Base-by-base conservation (phyloP, 176 grass and related monocot genomes). In the Cymbopogon citratus region DNA sequence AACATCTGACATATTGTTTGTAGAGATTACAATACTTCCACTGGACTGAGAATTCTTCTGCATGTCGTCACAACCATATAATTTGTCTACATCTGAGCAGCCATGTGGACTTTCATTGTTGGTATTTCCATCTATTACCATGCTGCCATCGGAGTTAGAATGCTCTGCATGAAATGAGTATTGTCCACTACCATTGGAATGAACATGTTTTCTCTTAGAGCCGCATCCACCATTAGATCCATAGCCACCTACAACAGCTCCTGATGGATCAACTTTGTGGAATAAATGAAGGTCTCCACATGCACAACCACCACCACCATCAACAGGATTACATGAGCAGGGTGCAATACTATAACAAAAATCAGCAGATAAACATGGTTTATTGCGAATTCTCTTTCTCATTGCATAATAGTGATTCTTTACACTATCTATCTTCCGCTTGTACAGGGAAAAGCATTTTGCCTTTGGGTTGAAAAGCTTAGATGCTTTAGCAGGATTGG, bases 391-490 rank as follows among this genome's bases (percentile, higher is more conserved):
- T 83, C 79, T 85, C 75, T 86, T 92, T 80, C 69, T 76, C 80
- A 24, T 83, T 33, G 83, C 40, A 66, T 89, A 83, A 49, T 86
- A 89, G 66, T 86, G 63, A 63, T 54, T 72, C 77, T 69, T 69
- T 75, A 86, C 62, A 62, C 82, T 85, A 15, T 85, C 63, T 61
- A 46, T 81, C 85, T 88, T 91, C 44, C 74, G 51, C 66, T 88
- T 91, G 16, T 12, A 27, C 46, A 81, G 71, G 21, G 51, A 61
- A 43, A 66, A 71, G 57, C n/a, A 56, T 75, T 88, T 88, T 82
- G 28, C 74, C 77, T 88, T 91, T 18, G 63, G 75, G 31, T 49
- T 86, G 51, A 87, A 88, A 71, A 57, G 39, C 81, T 84, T 66
- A 51, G 52, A 57, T 75, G 46, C 69, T 83, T 88, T 91, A 70